A percentile compares a stretch with the other conserved stretches of the same genome.
Evolutionary conservation across 805 yeast species (phyloP).

Genomic region (Candida incommunis): DNA sequence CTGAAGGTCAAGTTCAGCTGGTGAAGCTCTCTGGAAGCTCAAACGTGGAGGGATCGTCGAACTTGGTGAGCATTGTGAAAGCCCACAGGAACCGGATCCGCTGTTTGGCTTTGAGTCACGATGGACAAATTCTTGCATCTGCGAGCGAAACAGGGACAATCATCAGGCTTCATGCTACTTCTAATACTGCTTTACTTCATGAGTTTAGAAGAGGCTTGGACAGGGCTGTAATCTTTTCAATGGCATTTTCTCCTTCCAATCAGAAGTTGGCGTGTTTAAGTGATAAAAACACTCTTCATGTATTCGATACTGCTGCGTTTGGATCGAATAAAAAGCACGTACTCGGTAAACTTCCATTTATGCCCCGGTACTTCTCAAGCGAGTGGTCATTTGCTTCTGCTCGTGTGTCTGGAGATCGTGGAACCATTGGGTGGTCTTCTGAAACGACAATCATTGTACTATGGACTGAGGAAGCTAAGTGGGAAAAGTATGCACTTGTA

Average conservation of each 20-base stretch:
- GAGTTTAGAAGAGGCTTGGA: constrained; percentile 89
- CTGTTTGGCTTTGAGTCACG: constrained; percentile 45
- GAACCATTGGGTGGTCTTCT: constrained; percentile 60
- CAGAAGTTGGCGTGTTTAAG: constrained; percentile 69
- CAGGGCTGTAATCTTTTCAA: constrained; percentile 63
- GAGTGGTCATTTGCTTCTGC: constrained; percentile 80
- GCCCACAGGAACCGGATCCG: constrained; percentile 62
- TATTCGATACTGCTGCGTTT: constrained; percentile 40
- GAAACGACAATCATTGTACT: constrained; percentile 60
- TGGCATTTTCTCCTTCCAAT: constrained; percentile 72
- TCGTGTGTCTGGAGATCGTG: constrained; percentile 33
- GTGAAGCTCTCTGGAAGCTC: constrained; percentile 44
- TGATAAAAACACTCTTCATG: constrained; percentile 81
- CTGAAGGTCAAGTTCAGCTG: constrained; percentile 65
- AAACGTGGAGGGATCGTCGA: constrained; percentile 50
- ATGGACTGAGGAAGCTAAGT: constrained; percentile 59
- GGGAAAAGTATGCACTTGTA: constrained; percentile 75
- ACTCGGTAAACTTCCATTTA: constrained; percentile 47
- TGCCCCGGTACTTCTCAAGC: constrained; percentile 63
- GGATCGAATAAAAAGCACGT: constrained; percentile 40
- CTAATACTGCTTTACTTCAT: constrained; percentile 52
- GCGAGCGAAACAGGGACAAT: constrained; percentile 78
- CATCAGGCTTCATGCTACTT: constrained; percentile 57
- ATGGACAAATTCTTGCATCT: constrained; percentile 60
- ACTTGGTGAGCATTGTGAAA: constrained; percentile 51